Percentiles rank a stretch among this genome's conserved stretches.
Evolutionary conservation across 768 basidiomycete genomes (phyloP).

Genomic region (Boletus insuetus): DNA sequence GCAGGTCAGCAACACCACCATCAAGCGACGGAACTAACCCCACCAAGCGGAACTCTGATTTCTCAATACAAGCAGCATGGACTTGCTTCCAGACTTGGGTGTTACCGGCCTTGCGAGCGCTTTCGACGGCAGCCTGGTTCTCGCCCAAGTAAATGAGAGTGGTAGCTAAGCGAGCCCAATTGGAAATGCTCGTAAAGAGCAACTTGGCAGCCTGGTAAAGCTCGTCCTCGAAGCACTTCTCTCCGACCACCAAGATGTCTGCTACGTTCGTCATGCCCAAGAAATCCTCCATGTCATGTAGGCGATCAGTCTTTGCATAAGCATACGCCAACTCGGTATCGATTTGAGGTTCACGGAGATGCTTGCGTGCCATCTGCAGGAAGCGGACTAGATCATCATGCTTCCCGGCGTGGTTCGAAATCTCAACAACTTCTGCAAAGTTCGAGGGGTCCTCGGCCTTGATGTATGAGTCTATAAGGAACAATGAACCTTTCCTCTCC

Average conservation of each 20-base stretch:
- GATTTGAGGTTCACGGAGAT: slow-evolving; percentile 93
- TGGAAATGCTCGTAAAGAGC: slow-evolving; percentile 94
- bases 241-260: slow-evolving; percentile 93
- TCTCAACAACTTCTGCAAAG: slow-evolving; percentile 94
- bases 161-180: slow-evolving; percentile 97
- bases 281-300: slow-evolving; percentile 99
- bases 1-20: slow-evolving; percentile 4
- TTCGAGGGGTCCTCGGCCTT: slow-evolving; percentile 95
- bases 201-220: slow-evolving; percentile 96
- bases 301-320: slow-evolving; percentile 94
- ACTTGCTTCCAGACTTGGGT: slow-evolving; percentile 99
- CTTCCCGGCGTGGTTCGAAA: slow-evolving; percentile 88
- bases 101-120: slow-evolving; percentile 98
- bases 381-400: slow-evolving; percentile 93
- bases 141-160: slow-evolving; percentile 98
- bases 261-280: slow-evolving; percentile 98
- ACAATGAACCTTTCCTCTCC: background rate
- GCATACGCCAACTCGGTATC: slow-evolving; percentile 98
- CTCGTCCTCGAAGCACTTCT: slow-evolving; percentile 99
- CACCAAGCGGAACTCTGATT: slow-evolving; percentile 90
- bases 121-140: slow-evolving; percentile 97
- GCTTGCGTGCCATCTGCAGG: slow-evolving; percentile 98
- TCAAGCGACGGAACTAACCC: slow-evolving; percentile 16
- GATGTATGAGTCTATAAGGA: slow-evolving; percentile 83
- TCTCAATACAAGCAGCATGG: slow-evolving; percentile 97